Conservation (phyloP, 1,284 basidiomycete genomes). For the Heterobasidion occidentale region DNA sequence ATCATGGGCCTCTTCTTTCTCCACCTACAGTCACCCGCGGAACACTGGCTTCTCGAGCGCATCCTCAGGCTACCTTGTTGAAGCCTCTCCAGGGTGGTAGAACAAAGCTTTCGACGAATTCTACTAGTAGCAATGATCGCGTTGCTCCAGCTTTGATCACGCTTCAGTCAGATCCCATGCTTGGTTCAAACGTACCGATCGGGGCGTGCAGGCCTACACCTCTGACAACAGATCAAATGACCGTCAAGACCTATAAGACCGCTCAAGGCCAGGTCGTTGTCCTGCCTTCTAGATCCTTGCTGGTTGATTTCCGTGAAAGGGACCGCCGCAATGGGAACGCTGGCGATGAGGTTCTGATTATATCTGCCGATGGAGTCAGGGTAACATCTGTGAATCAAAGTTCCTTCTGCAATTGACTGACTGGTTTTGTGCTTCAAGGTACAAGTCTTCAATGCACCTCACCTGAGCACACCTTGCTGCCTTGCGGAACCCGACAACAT, state of each 20-base stretch:
- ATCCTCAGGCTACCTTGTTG: neutral
- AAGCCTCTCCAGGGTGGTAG: neutral
- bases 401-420: neutral
- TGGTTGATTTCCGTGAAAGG: constrained; percentile 48
- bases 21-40: neutral
- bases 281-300: constrained; percentile 36
- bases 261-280: constrained; percentile 39
- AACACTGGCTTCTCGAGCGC: neutral
- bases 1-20: neutral
- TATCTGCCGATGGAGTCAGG: constrained; percentile 28
- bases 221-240: constrained; percentile 30
- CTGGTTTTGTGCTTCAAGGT: constrained; percentile 23
- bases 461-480: constrained; percentile 39
- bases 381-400: constrained; percentile 14
- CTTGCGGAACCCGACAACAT: constrained; percentile 32
- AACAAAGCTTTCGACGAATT: neutral
- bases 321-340: constrained; percentile 37
- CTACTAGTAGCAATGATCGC: neutral
- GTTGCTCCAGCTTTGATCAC: neutral
- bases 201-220: constrained; percentile 22
- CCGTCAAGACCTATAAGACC: constrained; percentile 38
- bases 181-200: neutral
- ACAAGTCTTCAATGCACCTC: constrained; percentile 37
- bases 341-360: constrained; percentile 38
- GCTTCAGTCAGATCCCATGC: neutral